These are phyloP conservation scores for Helotiales sp. DNA, from an alignment of 2,329 filamentous ascomycete genomes.

Conservation along the genomic window DNA sequence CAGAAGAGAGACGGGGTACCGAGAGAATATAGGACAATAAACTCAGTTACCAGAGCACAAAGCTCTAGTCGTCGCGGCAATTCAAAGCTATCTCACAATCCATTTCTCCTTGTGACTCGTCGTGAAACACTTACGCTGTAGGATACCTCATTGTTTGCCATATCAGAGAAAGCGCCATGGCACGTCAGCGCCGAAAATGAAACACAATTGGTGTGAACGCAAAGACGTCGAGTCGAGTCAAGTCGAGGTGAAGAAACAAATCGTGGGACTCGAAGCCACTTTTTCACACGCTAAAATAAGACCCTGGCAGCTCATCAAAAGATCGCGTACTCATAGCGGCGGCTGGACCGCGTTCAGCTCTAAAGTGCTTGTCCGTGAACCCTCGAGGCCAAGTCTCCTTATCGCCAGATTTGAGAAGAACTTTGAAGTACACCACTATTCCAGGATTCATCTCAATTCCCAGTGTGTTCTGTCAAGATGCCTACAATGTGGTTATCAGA, in stretches of 20 bases:
- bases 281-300: constrained; percentile 1
- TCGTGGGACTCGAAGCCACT: neutral
- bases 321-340: constrained; percentile 10
- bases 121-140: neutral
- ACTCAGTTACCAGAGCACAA: constrained; percentile 58
- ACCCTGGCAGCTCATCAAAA: neutral
- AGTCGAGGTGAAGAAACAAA: neutral
- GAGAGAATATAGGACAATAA: constrained; percentile 67
- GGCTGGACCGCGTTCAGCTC: neutral
- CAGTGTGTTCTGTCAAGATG: constrained; percentile 28
- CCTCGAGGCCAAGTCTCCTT: constrained; percentile 15
- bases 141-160: neutral
- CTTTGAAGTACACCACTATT: constrained; percentile 5
- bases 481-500: constrained; percentile 90
- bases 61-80: constrained; percentile 37
- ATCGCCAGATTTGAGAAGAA: constrained; percentile 5
- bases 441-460: neutral
- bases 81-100: constrained; percentile 4
- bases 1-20: constrained; percentile 72
- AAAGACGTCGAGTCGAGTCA: too few relatives aligned
- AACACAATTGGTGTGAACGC: neutral
- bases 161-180: neutral
- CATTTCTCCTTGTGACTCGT: neutral
- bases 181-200: neutral
- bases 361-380: neutral